Evolutionary conservation across 805 yeast genomes (phyloP), one percentile per base, ranked within the genome.

Genomic region (Naumovozyma dairenensis): DNA sequence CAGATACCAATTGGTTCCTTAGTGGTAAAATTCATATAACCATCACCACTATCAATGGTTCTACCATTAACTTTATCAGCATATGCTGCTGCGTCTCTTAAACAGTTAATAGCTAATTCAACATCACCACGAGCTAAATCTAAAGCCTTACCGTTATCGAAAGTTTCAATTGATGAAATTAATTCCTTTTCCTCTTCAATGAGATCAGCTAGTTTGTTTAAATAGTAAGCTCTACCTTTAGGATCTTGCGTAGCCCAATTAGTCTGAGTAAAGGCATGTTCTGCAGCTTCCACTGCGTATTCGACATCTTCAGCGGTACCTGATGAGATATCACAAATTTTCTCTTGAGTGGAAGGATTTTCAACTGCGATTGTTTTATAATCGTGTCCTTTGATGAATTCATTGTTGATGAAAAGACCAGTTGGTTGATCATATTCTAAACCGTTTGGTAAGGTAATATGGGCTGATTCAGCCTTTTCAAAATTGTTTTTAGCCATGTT

Each of bases 401-500:
- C 83, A 60, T 83, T 83, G 66, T 84, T 80, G 59, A 87, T 84
- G 69, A 83, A 87, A 48, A 87, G 64, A 43, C 96, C 96, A 8
- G 81, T 77, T 48, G 95, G 95, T 64, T 82, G 93, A 33, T 73
- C 67, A 53, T 79, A 80, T 22, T 66, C 62, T 21, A 62, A 45
- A 18, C 87, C 87, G 44, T 75, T 78, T 41, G 87, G 86, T 39
- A 77, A 62, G 6, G 67, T 69, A 42, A 79, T 58, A 21, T 60
- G 60, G 7, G 65, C 63, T 3, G 69, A 35, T 31, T 48, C 43
- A 10, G 62, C 59, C 13, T 37, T 16, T 31, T 48, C 31, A 32
- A 44, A 33, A 25, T 39, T 30, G 26, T 31, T 19, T 25, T 36
- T 38, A 18, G 21, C 27, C 28, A 22, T 37, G 21, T 9, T 6